Percentiles rank a stretch among this genome's conserved stretches.
These are phyloP conservation scores for Cryptosporidium bovis DNA, from an alignment of 169 alveolate genomes.

Conservation along the genomic window DNA sequence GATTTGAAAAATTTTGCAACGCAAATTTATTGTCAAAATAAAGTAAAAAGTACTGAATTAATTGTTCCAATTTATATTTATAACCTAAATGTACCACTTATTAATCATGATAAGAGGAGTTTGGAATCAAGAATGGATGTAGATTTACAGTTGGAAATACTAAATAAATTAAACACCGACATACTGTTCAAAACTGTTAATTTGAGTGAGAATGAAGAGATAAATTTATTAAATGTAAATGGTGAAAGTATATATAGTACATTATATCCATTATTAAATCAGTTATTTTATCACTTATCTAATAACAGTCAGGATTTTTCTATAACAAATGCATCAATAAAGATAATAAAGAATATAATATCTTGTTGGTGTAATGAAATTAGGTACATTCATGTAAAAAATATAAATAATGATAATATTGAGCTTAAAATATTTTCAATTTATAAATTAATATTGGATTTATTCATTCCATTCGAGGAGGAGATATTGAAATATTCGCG, in stretches of 20 bases:
- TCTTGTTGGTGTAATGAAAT: conserved; percentile 26
- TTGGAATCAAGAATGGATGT: conserved; percentile 7
- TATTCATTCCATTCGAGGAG: conserved; percentile 26
- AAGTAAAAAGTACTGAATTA: background rate
- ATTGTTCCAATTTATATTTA: conserved; percentile 15
- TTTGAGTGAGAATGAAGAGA: background rate
- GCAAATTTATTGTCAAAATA: too few relatives aligned
- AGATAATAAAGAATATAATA: conserved; percentile 2
- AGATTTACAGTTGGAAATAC: conserved; percentile 24
- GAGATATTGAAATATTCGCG: conserved; percentile 19
- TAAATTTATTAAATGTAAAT: background rate
- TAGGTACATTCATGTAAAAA: background rate
- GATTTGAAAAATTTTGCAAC: too few relatives aligned
- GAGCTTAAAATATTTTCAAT: background rate
- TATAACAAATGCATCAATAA: conserved; percentile 1
- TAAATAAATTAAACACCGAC: background rate
- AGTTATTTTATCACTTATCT: conserved; percentile 17
- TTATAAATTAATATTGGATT: background rate
- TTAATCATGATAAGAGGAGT: background rate
- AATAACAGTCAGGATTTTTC: conserved; percentile 19
- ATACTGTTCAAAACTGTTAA: background rate
- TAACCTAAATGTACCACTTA: background rate
- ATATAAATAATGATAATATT: background rate
- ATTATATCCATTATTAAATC: conserved; percentile 25
- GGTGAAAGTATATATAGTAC: background rate